These are phyloP conservation scores for Moesziomyces parantarcticus DNA, from an alignment of 1,284 basidiomycete species.

Conservation along the genomic window DNA sequence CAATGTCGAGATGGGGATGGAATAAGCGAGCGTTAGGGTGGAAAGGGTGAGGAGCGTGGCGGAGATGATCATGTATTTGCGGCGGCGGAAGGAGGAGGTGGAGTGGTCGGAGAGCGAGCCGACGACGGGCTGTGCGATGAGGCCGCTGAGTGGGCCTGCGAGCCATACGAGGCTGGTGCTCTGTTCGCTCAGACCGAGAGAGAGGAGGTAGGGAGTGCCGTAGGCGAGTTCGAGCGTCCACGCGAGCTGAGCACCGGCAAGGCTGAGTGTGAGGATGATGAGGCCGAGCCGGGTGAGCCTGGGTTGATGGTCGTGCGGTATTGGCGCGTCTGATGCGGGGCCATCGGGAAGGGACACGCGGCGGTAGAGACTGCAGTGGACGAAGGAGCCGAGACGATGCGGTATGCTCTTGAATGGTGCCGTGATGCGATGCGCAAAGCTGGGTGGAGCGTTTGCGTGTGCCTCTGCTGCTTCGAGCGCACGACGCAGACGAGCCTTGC, in stretches of 20 bases:
- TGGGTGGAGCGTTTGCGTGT: conserved; percentile 13
- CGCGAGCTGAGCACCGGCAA: conserved; percentile 85
- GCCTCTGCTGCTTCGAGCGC: conserved; percentile 20
- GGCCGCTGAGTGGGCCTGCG: conserved; percentile 89
- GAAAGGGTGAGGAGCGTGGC: conserved; percentile 77
- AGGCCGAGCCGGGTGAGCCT: conserved; percentile 68
- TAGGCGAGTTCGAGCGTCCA: conserved; percentile 86
- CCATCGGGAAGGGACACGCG: conserved; percentile 7
- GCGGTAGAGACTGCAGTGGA: conserved; percentile 25
- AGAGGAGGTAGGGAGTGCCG: conserved; percentile 90
- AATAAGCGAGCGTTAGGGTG: conserved; percentile 89
- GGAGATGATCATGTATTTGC: conserved; percentile 88
- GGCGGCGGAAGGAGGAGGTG: conserved; percentile 80
- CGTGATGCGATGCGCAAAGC: not conserved
- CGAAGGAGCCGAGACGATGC: conserved; percentile 1
- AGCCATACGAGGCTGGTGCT: conserved; percentile 95
- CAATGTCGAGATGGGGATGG: conserved; percentile 77
- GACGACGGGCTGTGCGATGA: conserved; percentile 93
- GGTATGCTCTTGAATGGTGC: not conserved
- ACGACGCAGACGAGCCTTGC: conserved; percentile 17
- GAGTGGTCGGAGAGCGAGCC: conserved; percentile 94
- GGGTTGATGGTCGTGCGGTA: conserved; percentile 1
- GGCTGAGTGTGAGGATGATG: conserved; percentile 71
- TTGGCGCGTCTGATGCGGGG: not conserved
- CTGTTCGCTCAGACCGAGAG: conserved; percentile 87